phyloP scores from a whole-genome alignment of 2,329 filamentous ascomycete genomes.

The Hymenoscyphus fructigenus region DNA sequence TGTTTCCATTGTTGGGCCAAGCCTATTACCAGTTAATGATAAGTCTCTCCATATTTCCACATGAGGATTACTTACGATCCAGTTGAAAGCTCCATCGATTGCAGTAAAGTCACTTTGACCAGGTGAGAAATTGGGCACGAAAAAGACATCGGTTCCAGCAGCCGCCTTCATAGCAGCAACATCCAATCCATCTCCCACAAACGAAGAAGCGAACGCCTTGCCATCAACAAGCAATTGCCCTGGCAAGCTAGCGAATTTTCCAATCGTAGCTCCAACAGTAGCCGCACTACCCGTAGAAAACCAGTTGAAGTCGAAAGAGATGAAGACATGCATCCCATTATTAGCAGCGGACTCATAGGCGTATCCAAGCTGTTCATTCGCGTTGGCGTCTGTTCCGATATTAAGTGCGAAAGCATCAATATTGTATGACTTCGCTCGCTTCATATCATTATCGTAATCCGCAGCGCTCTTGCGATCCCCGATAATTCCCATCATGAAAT shows the following conservation, averaged over 20 bases:
- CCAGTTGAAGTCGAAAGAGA: slow-evolving; percentile 38
- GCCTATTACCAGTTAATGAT: slow-evolving; percentile 13
- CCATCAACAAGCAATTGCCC: slow-evolving; percentile 38
- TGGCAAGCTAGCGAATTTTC: slow-evolving; percentile 32
- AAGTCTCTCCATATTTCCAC: too few relatives aligned
- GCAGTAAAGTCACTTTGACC: slow-evolving; percentile 19
- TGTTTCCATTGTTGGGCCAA: slow-evolving; percentile 28
- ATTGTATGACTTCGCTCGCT: slow-evolving; percentile 32
- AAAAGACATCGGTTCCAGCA: slow-evolving; percentile 28
- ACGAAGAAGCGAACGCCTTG: slow-evolving; percentile 46
- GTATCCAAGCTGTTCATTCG: slow-evolving; percentile 30
- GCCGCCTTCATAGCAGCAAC: slow-evolving; percentile 41
- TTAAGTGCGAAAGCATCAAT: slow-evolving; percentile 40
- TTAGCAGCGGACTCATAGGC: slow-evolving; percentile 33
- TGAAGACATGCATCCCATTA: slow-evolving; percentile 36
- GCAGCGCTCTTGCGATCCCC: slow-evolving; percentile 21
- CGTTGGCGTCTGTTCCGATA: slow-evolving; percentile 36
- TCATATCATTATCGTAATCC: slow-evolving; percentile 24
- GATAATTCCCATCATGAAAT: slow-evolving; percentile 29
- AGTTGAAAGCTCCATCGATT: slow-evolving; percentile 28
- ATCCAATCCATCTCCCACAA: slow-evolving; percentile 48
- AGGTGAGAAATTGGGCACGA: slow-evolving; percentile 28
- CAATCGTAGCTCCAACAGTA: slow-evolving; percentile 31
- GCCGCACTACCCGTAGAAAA: slow-evolving; percentile 2
- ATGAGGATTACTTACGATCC: slow-evolving; percentile 20